phyloP scores from a whole-genome alignment of 129 eudicot species.

The Arctium minus region DNA sequence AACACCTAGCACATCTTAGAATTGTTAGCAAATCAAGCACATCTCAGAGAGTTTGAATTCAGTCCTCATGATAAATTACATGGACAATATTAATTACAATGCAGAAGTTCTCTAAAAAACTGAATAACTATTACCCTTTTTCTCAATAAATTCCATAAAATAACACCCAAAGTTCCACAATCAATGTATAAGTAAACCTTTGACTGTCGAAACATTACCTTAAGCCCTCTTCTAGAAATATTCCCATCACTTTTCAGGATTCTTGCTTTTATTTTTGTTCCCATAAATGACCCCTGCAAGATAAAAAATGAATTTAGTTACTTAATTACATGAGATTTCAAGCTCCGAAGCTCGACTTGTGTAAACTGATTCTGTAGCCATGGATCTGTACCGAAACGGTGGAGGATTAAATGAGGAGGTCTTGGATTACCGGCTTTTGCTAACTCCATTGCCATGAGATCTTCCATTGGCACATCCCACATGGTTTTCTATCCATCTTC shows the following conservation, averaged over 20 bases:
- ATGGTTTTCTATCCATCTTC: too few species aligned
- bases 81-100: conserved; percentile 24
- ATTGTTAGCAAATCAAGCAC: not conserved
- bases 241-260: conserved; percentile 28
- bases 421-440: too few species aligned
- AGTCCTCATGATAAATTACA: conserved; percentile 4
- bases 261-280: conserved; percentile 37
- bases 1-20: not conserved
- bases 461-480: too few species aligned
- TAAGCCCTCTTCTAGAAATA: not conserved
- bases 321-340: not conserved
- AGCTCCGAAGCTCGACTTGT: too few species aligned
- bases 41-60: not conserved
- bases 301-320: not conserved
- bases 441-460: too few species aligned
- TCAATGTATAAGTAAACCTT: conserved; percentile 11
- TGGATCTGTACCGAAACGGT: too few species aligned
- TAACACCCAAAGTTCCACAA: conserved; percentile 21
- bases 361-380: too few species aligned
- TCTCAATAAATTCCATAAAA: conserved; percentile 9
- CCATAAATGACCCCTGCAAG: conserved; percentile 54
- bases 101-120: conserved; percentile 13
- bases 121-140: conserved; percentile 20
- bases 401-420: too few species aligned
- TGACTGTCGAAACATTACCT: conserved; percentile 16